These are phyloP conservation scores for Puccinia brachypodii DNA, from an alignment of 1,284 basidiomycete genomes.

Conservation along the genomic window DNA sequence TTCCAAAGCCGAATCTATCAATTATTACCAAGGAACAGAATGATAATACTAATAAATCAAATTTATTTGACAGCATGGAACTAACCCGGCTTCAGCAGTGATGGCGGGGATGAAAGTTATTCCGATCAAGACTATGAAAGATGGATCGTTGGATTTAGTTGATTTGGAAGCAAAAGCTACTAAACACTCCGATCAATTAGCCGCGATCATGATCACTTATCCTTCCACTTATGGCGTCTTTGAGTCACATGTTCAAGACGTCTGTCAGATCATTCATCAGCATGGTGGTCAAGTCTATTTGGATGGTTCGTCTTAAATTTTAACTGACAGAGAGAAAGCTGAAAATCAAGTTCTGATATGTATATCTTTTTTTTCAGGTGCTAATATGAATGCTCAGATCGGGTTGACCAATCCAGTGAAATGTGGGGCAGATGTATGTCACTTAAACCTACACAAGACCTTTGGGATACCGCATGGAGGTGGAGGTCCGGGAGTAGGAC, in stretches of 20 bases:
- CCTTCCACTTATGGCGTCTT: slow-evolving; percentile 97
- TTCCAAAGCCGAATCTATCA: too few relatives aligned
- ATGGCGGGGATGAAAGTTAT: slow-evolving; percentile 98
- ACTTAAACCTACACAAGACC: slow-evolving; percentile 96
- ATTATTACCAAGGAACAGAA: too few relatives aligned
- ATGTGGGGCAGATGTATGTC: slow-evolving; percentile 95
- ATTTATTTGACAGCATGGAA: slow-evolving; percentile 49
- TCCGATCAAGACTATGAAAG: slow-evolving; percentile 78
- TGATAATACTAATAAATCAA: slow-evolving; percentile 5
- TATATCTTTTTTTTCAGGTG: slow-evolving; percentile 62
- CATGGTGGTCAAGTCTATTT: slow-evolving; percentile 97
- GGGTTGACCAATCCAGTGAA: slow-evolving; percentile 92
- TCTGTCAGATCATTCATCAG: slow-evolving; percentile 88
- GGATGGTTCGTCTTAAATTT: slow-evolving; percentile 65
- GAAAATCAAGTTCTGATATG: too few relatives aligned
- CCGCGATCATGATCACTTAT: slow-evolving; percentile 97
- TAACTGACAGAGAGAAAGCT: not conserved
- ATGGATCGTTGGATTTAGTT: slow-evolving; percentile 83
- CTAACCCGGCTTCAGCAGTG: slow-evolving; percentile 68
- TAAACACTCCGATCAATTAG: slow-evolving; percentile 85
- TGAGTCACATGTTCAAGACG: slow-evolving; percentile 83
- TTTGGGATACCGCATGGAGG: slow-evolving; percentile 97
- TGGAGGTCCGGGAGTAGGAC: slow-evolving; percentile 93
- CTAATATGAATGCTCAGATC: slow-evolving; percentile 93
- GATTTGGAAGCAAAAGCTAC: slow-evolving; percentile 85